phyloP scores from a whole-genome alignment of 371 early-diverging fungal genomes.

The Apophysomyces trapeziformis region DNA sequence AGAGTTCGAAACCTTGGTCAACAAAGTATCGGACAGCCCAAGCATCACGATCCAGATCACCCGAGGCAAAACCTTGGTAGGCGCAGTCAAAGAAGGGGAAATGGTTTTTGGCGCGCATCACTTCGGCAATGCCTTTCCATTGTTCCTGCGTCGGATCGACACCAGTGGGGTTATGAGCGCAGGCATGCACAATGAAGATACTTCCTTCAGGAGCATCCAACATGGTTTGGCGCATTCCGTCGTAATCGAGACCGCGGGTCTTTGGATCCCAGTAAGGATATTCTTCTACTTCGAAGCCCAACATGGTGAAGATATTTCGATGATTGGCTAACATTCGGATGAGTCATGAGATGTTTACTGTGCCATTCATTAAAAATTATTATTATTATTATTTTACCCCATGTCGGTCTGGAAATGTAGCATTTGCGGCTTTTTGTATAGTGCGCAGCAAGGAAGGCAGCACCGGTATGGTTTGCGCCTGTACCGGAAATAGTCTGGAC shows the following conservation, averaged over 20 bases:
- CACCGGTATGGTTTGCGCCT: conserved; percentile 89
- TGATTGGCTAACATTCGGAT: conserved; percentile 81
- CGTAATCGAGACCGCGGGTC: conserved; percentile 79
- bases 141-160: conserved; percentile 93
- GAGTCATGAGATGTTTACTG: neutral
- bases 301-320: conserved; percentile 82
- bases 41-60: conserved; percentile 90
- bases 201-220: conserved; percentile 79
- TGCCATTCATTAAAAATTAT: neutral
- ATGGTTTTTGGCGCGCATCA: conserved; percentile 73
- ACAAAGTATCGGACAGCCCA: conserved; percentile 92
- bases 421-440: conserved; percentile 70
- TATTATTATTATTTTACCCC: conserved; percentile 68
- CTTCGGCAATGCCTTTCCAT: conserved; percentile 89
- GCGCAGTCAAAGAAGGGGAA: conserved; percentile 97
- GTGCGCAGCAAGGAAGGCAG: conserved; percentile 78
- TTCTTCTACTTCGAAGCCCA: conserved; percentile 80
- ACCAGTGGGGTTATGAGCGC: conserved; percentile 88
- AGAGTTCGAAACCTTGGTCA: conserved; percentile 85
- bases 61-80: conserved; percentile 97
- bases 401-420: conserved; percentile 94
- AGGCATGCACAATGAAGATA: conserved; percentile 59
- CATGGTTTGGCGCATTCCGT: conserved; percentile 72
- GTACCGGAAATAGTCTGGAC: conserved; percentile 97
- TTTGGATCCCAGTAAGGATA: conserved; percentile 90